phyloP scores from a whole-genome alignment of 169 alveolate species.

The Plasmodium vivax region DNA sequence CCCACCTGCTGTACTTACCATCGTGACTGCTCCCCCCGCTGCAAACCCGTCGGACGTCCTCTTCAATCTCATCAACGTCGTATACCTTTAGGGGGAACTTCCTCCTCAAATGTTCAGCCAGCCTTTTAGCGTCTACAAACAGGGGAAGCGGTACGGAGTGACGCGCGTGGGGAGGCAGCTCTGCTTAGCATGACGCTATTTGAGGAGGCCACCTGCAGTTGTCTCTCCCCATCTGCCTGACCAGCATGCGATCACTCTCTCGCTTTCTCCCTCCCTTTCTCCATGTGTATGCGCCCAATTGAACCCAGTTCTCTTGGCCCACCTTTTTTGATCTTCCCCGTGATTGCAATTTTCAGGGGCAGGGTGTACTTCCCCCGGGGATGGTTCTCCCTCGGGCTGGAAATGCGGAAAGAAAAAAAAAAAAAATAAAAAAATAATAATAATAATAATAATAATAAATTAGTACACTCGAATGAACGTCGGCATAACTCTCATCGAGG shows the following conservation, averaged over 20 bases:
- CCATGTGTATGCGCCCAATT: background rate
- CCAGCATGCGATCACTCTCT: background rate
- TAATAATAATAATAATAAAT: background rate
- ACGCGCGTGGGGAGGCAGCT: background rate
- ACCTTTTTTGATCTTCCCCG: slow-evolving; percentile 71
- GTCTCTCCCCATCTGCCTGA: background rate
- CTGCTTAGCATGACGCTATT: background rate
- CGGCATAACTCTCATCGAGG: background rate
- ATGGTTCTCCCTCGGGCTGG: background rate
- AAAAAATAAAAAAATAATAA: background rate
- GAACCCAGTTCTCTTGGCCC: background rate
- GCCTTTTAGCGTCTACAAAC: slow-evolving; percentile 1
- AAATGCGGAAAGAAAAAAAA: slow-evolving; percentile 5
- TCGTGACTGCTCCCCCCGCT: background rate
- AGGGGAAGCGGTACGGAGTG: background rate
- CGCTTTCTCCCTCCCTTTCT: too few species aligned
- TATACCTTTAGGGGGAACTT: slow-evolving; percentile 28
- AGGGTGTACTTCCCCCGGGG: background rate
- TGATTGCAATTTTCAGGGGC: slow-evolving; percentile 55
- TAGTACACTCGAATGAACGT: background rate
- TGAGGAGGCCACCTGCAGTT: background rate
- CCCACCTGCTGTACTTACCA: background rate
- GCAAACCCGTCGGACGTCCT: slow-evolving; percentile 27
- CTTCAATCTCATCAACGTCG: slow-evolving; percentile 19
- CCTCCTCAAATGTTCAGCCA: slow-evolving; percentile 40